Evolutionary conservation across 2,329 filamentous ascomycete genomes (phyloP).

Genomic region (Verruconis gallopava): DNA sequence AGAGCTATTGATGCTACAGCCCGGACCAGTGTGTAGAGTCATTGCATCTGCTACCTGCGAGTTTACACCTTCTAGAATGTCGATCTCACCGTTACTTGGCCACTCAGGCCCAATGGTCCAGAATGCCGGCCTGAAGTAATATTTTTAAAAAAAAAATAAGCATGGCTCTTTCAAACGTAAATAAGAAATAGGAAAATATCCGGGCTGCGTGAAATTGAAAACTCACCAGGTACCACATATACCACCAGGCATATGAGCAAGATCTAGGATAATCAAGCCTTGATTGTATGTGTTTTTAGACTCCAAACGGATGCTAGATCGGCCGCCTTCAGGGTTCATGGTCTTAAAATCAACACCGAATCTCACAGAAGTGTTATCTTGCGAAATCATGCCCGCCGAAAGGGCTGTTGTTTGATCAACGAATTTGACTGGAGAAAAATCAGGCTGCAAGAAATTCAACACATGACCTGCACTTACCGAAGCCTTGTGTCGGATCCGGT

Average conservation of each 20-base stretch:
- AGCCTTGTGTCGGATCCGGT: conserved; percentile 31
- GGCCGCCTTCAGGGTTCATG: conserved; percentile 24
- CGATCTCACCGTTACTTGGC: conserved; percentile 22
- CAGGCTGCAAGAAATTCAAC: conserved; percentile 19
- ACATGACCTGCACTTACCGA: conserved; percentile 15
- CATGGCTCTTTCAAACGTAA: neutral
- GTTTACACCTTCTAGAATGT: conserved; percentile 37
- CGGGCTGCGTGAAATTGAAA: conserved; percentile 16
- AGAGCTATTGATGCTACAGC: conserved; percentile 27
- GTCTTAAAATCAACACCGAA: conserved; percentile 33
- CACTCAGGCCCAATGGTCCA: conserved; percentile 25
- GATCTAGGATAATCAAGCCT: conserved; percentile 36
- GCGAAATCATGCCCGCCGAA: conserved; percentile 28
- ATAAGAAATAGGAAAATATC: neutral
- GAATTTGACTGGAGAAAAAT: conserved; percentile 20
- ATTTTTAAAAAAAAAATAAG: conserved; percentile 13
- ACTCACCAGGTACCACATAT: conserved; percentile 40
- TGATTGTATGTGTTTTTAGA: conserved; percentile 33
- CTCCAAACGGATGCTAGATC: conserved; percentile 34
- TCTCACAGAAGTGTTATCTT: conserved; percentile 17
- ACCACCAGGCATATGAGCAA: conserved; percentile 38
- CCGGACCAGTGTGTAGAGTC: conserved; percentile 34
- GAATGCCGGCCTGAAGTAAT: conserved; percentile 30
- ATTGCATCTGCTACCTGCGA: conserved; percentile 28
- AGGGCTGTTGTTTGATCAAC: conserved; percentile 26